phyloP scores from a whole-genome alignment of 345 rosid species.

The Arabidopsis suecica region DNA sequence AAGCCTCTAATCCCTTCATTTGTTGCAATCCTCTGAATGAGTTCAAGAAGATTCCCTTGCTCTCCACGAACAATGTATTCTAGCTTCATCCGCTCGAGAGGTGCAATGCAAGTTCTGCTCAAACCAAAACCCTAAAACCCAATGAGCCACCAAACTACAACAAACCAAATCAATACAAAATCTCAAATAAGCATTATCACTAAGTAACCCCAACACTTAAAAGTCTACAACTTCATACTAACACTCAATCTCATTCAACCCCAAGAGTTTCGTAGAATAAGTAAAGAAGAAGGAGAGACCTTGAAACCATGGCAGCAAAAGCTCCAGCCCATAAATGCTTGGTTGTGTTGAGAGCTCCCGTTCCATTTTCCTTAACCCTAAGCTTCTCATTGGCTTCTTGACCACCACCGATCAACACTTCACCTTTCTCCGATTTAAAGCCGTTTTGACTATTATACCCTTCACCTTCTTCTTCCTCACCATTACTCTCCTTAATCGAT shows the following conservation, averaged over 20 bases:
- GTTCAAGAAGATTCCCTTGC: constrained; percentile 56
- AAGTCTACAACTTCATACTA: constrained; percentile 25
- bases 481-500: constrained; percentile 58
- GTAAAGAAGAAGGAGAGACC: constrained; percentile 50
- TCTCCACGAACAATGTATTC: constrained; percentile 80
- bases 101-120: constrained; percentile 78
- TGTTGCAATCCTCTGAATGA: constrained; percentile 58
- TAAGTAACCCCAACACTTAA: constrained; percentile 10
- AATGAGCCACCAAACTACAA: constrained; percentile 43
- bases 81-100: constrained; percentile 78
- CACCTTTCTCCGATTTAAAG: constrained; percentile 25
- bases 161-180: constrained; percentile 22
- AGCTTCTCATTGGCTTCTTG: constrained; percentile 7
- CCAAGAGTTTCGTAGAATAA: not conserved
- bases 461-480: constrained; percentile 57
- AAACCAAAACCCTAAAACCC: constrained; percentile 43
- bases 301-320: constrained; percentile 80
- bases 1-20: constrained; percentile 72
- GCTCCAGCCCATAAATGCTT: constrained; percentile 88
- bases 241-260: not conserved
- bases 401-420: constrained; percentile 22
- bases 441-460: constrained; percentile 41
- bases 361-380: constrained; percentile 37
- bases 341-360: constrained; percentile 50
- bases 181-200: not conserved